Conservation (phyloP, 352 stramenopile genomes). For the Phytophthora sp. region DNA sequence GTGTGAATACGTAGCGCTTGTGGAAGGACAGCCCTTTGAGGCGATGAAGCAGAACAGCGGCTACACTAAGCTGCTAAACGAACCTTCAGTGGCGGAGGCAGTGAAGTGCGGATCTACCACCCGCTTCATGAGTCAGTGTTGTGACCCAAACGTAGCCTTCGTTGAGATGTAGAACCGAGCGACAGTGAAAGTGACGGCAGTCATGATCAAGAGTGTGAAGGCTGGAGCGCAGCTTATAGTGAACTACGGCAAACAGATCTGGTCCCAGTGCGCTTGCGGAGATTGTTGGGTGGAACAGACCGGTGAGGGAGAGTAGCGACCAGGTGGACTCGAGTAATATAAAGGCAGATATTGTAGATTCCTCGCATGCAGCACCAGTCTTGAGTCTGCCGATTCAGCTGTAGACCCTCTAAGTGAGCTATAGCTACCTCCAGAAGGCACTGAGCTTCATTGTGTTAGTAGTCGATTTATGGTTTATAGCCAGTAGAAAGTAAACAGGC, state of each 20-base stretch:
- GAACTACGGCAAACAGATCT: slow-evolving; percentile 7
- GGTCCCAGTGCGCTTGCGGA: neutral
- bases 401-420: too few species aligned
- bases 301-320: neutral
- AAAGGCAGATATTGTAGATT: too few species aligned
- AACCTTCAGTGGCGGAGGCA: neutral
- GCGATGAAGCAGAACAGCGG: slow-evolving; percentile 2
- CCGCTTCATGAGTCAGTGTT: neutral
- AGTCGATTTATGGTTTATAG: too few species aligned
- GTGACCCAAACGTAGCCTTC: slow-evolving; percentile 5
- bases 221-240: neutral
- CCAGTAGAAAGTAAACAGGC: too few species aligned
- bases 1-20: too few species aligned
- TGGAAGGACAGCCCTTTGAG: neutral
- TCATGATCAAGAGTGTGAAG: neutral
- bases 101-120: slow-evolving; percentile 1
- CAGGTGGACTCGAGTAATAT: too few species aligned
- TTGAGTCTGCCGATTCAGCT: too few species aligned
- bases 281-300: neutral
- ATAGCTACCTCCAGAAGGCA: too few species aligned
- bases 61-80: slow-evolving; percentile 3
- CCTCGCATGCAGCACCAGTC: too few species aligned
- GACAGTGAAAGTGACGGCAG: neutral
- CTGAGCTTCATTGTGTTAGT: too few species aligned
- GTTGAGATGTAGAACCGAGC: neutral